Percentiles rank a stretch among this genome's conserved stretches.
Evolutionary conservation across 2,329 filamentous ascomycete genomes (phyloP).

Genomic region (Pseudogymnoascus sp.): DNA sequence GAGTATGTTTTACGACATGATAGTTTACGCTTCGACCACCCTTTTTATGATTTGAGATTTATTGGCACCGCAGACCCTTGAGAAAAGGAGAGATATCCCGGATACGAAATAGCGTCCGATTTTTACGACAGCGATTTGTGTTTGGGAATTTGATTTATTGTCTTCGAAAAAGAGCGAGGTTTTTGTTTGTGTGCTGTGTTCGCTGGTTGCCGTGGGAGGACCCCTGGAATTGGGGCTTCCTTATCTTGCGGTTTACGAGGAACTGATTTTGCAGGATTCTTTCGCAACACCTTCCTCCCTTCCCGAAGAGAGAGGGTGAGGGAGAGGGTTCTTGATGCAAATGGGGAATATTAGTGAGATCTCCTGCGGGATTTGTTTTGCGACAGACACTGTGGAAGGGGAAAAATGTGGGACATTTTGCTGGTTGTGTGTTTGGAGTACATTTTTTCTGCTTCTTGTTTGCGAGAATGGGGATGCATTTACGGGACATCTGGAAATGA

Average conservation of each 20-base stretch:
- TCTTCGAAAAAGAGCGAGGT: not conserved
- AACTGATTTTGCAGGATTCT: not conserved
- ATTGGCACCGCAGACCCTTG: not conserved
- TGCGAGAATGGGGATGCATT: not conserved
- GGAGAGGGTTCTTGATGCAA: not conserved
- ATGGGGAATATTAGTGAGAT: not conserved
- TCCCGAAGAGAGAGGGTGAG: not conserved
- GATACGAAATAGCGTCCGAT: not conserved
- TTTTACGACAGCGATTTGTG: conserved; percentile 1
- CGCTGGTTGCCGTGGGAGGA: not conserved
- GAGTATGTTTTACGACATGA: conserved; percentile 6
- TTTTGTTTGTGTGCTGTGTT: not conserved
- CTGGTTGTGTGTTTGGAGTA: conserved; percentile 6
- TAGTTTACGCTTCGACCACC: conserved; percentile 3
- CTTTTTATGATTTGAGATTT: conserved; percentile 2
- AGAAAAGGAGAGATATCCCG: not conserved
- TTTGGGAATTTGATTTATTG: not conserved
- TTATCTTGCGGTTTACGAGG: not conserved
- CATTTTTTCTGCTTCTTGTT: not conserved
- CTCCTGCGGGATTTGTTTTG: not conserved
- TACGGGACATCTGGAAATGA: conserved; percentile 6
- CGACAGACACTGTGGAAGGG: not conserved
- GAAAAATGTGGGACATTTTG: not conserved
- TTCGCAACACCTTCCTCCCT: not conserved
- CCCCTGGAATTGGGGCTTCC: not conserved